Conservation (phyloP, 805 yeast genomes). For the Kockiozyma suomiensis region DNA sequence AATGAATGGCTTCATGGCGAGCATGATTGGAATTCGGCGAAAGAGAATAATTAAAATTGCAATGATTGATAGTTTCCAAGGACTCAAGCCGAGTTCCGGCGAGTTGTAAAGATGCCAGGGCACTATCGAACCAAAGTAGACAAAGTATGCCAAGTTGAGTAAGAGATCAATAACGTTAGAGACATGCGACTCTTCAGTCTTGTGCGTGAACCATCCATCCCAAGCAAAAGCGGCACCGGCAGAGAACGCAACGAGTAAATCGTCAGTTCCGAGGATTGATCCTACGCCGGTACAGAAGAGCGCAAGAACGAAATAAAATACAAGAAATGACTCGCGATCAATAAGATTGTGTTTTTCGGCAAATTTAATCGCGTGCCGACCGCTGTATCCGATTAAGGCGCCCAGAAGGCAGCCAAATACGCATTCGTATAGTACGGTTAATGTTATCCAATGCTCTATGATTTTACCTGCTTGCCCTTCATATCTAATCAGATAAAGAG, state of each 20-base stretch:
- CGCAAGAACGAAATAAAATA: constrained; percentile 79
- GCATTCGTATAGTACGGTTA: constrained; percentile 81
- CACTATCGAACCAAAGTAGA: constrained; percentile 85
- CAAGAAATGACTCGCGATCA: constrained; percentile 86
- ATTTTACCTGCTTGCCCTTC: constrained; percentile 67
- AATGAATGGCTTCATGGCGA: constrained; percentile 71
- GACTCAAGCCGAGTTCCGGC: constrained; percentile 59
- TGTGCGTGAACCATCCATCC: constrained; percentile 86
- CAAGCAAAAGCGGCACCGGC: constrained; percentile 94
- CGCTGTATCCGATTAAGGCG: constrained; percentile 65
- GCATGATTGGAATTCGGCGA: constrained; percentile 80
- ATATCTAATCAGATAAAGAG: constrained; percentile 68
- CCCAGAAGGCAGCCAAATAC: constrained; percentile 78
- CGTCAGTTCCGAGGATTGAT: constrained; percentile 84
- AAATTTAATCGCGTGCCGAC: constrained; percentile 70
- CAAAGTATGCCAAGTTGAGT: constrained; percentile 81
- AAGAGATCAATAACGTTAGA: constrained; percentile 87
- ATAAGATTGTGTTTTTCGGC: constrained; percentile 71
- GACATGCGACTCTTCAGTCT: constrained; percentile 82
- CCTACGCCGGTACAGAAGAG: constrained; percentile 88
- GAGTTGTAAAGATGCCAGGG: constrained; percentile 85
- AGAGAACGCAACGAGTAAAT: constrained; percentile 81
- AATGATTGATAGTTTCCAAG: constrained; percentile 78
- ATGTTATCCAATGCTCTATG: constrained; percentile 75
- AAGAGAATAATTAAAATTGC: constrained; percentile 74